Conservation (phyloP, 1,139 yeast species). For the Taphrina deformans region DNA sequence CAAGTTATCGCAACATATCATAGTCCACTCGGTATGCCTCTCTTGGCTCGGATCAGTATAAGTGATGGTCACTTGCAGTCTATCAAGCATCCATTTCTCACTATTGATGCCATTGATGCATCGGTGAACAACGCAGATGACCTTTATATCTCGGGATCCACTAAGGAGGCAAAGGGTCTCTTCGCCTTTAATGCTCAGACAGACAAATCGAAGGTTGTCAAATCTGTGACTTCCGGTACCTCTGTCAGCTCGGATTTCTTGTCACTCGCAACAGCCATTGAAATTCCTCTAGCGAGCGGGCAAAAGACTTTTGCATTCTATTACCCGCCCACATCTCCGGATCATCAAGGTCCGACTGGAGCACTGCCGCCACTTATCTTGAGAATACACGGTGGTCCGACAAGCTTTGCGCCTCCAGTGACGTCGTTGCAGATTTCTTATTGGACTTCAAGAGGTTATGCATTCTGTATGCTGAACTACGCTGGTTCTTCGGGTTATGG, state of each 20-base stretch:
- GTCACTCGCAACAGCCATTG: slow-evolving; percentile 15
- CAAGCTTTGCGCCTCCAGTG: slow-evolving; percentile 19
- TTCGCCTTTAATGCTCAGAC: background rate
- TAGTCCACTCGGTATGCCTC: slow-evolving; percentile 8
- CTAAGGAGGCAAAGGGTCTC: slow-evolving; percentile 8
- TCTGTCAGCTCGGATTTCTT: slow-evolving; percentile 3
- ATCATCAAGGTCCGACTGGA: background rate
- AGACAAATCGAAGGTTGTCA: slow-evolving; percentile 8
- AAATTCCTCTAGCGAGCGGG: background rate
- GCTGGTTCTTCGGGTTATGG: slow-evolving; percentile 30
- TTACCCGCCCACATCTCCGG: slow-evolving; percentile 29
- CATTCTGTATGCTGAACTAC: slow-evolving; percentile 27
- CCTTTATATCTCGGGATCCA: slow-evolving; percentile 16
- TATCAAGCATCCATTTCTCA: slow-evolving; percentile 15
- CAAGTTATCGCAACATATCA: slow-evolving; percentile 3
- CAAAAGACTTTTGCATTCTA: slow-evolving; percentile 16
- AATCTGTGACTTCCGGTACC: background rate
- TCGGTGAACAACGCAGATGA: background rate
- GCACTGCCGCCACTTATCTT: slow-evolving; percentile 22
- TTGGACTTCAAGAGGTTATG: slow-evolving; percentile 32
- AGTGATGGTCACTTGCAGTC: background rate
- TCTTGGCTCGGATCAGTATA: slow-evolving; percentile 1
- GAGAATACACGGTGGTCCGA: slow-evolving; percentile 32
- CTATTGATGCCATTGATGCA: slow-evolving; percentile 13
- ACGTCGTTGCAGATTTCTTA: slow-evolving; percentile 22